Percentiles rank a stretch among this genome's conserved stretches.
These are phyloP conservation scores for Penicillium rolfsii DNA, from an alignment of 2,329 filamentous ascomycete species.

Conservation along the genomic window DNA sequence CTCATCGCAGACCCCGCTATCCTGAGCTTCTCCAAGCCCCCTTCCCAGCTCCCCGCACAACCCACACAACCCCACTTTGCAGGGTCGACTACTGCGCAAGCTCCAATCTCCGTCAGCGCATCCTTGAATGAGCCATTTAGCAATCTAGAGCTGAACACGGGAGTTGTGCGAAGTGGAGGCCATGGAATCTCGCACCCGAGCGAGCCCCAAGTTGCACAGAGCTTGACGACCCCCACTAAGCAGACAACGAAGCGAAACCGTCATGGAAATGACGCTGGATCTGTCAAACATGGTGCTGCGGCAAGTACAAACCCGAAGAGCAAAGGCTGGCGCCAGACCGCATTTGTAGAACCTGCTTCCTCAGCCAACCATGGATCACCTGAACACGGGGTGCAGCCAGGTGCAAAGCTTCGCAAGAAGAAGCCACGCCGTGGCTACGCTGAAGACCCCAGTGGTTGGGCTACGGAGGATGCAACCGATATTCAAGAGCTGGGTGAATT, in stretches of 20 bases:
- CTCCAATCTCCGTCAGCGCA: constrained; percentile 34
- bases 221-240: constrained; percentile 28
- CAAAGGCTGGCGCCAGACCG: constrained; percentile 70
- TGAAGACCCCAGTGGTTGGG: constrained; percentile 79
- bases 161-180: constrained; percentile 21
- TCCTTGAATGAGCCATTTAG: constrained; percentile 52
- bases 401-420: constrained; percentile 51
- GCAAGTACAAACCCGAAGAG: constrained; percentile 50
- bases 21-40: constrained; percentile 62
- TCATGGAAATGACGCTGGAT: constrained; percentile 51
- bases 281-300: constrained; percentile 39
- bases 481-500: constrained; percentile 93
- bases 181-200: constrained; percentile 21
- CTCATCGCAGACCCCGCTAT: constrained; percentile 82
- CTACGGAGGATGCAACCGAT: constrained; percentile 93
- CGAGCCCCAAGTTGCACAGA: constrained; percentile 25
- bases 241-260: constrained; percentile 46
- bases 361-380: constrained; percentile 51
- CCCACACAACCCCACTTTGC: constrained; percentile 26
- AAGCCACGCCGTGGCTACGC: constrained; percentile 50
- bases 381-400: constrained; percentile 30
- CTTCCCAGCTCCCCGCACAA: constrained; percentile 18
- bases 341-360: constrained; percentile 57
- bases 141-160: constrained; percentile 42
- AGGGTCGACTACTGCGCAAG: constrained; percentile 29